Base-by-base conservation (phyloP, 179 eudicot genomes). In the Beta corolliflora region DNA sequence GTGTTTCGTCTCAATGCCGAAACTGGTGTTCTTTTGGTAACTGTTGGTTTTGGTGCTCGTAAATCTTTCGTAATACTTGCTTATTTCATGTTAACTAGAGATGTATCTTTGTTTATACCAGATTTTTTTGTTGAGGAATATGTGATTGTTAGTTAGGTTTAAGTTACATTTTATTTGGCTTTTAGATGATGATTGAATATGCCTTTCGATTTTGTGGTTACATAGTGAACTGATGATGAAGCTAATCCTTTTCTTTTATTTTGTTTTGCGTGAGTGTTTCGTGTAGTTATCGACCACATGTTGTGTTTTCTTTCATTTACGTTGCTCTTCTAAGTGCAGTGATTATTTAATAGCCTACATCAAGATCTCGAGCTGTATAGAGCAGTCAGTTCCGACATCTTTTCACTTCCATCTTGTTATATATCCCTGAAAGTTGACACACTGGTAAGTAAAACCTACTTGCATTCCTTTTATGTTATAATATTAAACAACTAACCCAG, bases 381-480 rank as follows among this genome's bases (percentile, higher is more conserved):
- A 89, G 63, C 91, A 88, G 36, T 79, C 90, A 71, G 90, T 89
- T 29, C 64, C 85, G 18, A 71, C 90, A 74, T 91, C 90, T 79
- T 93, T 89, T 81, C 93, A 82, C 88, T 88, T 83, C 90, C 86
- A 78, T 90, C 89, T 77, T 94, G 93, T 84, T 87, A 88, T 45
- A 90, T 85, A 50, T 92, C 93, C 89, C 89, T 83, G 90, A 79
- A 82, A 84, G 75, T 84, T 89, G 89, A 84, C 94, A 92, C 85
- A 74, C 89, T 71, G 98, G 98, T 93, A 69, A 82, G 94, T 81
- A 18, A 15, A 65, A 77, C 82, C 76, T 81, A 45, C 60, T 67
- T 73, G 77, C 19, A 45, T 80, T 36, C 13, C 80, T 14, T 18
- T 45, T 11, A 77, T 56, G 25, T 7, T 64, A 58, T 63, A 48